Evolutionary conservation across 495 filamentous ascomycete genomes (phyloP), one percentile per base, ranked within the genome.

Genomic region (Neurospora terricola): DNA sequence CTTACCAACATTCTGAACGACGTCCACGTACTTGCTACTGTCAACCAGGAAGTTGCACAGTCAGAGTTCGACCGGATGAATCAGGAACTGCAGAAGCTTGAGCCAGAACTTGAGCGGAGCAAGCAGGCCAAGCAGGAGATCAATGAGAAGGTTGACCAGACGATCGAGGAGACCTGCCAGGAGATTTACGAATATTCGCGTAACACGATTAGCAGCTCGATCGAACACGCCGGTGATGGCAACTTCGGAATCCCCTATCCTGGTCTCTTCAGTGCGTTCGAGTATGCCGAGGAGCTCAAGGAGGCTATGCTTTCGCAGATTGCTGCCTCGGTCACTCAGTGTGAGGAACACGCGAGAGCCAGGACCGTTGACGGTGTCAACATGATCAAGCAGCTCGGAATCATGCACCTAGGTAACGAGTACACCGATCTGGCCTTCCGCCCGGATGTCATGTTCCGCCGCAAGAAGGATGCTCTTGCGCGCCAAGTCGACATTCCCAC

Each of bases 261-360:
- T 5, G 96, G 96, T 38, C 78, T 98, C 10, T 91, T 96, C 76
- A 85, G 87, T 36, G 94, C 90, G 1, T 98, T 96, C 86, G 87
- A 94, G 75, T 99, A 96, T 81, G 96, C 96, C 11, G 96, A 98
- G 75, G 94, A 97, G 48, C 82, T 98, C 73, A 95, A 97, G 80
- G 84, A 90, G 69, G 94, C 95, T 7, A 98, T 99, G 91, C 86
- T 99, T 4, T 88, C 94, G 39, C 89, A 93, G 72, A 93, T 99
- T 59, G 90, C 94, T 4, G 84, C 87, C 3, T 90, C 93, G 0
- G 94, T 98, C 23, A 86, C 85, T 0, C 78, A 83, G 18, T 97
- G 94, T 77, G 96, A 99, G 81, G 91, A 96, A 43, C 88, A 93
- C 75, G 96, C 95, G 38, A 89, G 94, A 18, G 83, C 82, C 59